Conservation (phyloP, 495 filamentous ascomycete species). For the Xeromyces bisporus region DNA sequence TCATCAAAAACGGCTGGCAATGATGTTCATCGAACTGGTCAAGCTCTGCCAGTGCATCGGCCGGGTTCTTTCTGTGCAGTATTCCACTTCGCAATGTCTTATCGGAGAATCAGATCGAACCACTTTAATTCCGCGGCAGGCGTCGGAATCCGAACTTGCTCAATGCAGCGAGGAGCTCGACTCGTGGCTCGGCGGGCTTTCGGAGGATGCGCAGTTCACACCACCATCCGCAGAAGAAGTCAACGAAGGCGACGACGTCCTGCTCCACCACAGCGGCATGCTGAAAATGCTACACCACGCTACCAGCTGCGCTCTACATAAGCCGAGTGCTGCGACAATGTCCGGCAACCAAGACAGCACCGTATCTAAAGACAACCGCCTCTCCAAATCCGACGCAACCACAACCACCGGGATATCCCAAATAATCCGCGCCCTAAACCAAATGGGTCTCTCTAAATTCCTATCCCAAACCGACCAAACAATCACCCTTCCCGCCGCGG, state of each 20-base stretch:
- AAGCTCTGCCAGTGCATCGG: conserved; percentile 72
- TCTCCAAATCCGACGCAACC: conserved; percentile 59
- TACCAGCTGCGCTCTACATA: conserved; percentile 67
- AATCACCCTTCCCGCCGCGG: conserved; percentile 69
- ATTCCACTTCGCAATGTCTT: conserved; percentile 48
- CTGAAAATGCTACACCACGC: conserved; percentile 78
- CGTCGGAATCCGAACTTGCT: conserved; percentile 61
- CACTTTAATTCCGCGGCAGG: conserved; percentile 51
- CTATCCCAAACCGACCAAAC: conserved; percentile 76
- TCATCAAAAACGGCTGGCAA: conserved; percentile 53
- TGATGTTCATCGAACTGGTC: conserved; percentile 76
- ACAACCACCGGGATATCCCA: conserved; percentile 56
- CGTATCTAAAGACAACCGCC: too few species aligned
- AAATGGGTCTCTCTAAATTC: conserved; percentile 50
- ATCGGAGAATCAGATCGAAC: conserved; percentile 48
- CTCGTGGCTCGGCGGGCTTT: conserved; percentile 41
- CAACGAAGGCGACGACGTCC: conserved; percentile 29
- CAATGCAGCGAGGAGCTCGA: conserved; percentile 43
- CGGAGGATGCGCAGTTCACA: conserved; percentile 33
- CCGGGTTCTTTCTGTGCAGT: conserved; percentile 65
- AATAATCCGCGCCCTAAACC: conserved; percentile 54
- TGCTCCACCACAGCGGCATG: conserved; percentile 58
- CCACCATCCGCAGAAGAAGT: conserved; percentile 17
- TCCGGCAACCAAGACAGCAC: conserved; percentile 31
- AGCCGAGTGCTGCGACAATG: conserved; percentile 54